Percentiles rank a stretch among this genome's conserved stretches.
These are phyloP conservation scores for Neocatenulostroma microsporum DNA, from an alignment of 2,329 filamentous ascomycete species.

Conservation along the genomic window DNA sequence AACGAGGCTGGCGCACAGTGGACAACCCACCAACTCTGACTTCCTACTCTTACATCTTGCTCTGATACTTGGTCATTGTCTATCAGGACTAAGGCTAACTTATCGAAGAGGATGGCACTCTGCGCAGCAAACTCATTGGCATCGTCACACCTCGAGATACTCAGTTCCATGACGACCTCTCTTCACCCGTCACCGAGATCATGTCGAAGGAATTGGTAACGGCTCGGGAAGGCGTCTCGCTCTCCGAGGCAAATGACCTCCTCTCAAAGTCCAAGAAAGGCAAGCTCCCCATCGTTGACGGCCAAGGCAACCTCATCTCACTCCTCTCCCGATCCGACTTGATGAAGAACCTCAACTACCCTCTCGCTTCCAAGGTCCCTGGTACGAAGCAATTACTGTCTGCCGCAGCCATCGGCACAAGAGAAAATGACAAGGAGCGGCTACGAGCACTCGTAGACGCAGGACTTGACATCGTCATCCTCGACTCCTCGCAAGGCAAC, in stretches of 20 bases:
- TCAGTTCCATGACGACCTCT: conserved; percentile 77
- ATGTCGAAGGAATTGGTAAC: conserved; percentile 96
- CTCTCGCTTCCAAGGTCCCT: conserved; percentile 88
- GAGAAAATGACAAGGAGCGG: conserved; percentile 82
- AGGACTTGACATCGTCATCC: conserved; percentile 86
- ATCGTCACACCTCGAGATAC: conserved; percentile 98
- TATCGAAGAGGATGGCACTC: conserved; percentile 72
- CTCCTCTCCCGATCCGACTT: conserved; percentile 90
- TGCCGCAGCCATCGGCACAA: conserved; percentile 89
- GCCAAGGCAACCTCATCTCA: conserved; percentile 53
- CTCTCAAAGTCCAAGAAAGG: conserved; percentile 96
- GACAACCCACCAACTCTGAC: conserved; percentile 28
- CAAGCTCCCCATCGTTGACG: conserved; percentile 46
- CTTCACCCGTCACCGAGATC: conserved; percentile 70
- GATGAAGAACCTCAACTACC: conserved; percentile 98
- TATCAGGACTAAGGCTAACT: conserved; percentile 8
- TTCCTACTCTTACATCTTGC: background rate
- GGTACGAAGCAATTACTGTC: conserved; percentile 97
- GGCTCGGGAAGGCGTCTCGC: conserved; percentile 70
- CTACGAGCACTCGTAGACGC: conserved; percentile 85
- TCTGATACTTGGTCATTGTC: too few relatives aligned
- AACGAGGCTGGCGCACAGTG: conserved; percentile 28
- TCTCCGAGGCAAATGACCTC: conserved; percentile 85
- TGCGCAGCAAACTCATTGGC: conserved; percentile 91
- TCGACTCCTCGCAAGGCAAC: conserved; percentile 97